Evolutionary conservation across 495 filamentous ascomycete genomes (phyloP).

Genomic region (Astrocystis sublimbata): DNA sequence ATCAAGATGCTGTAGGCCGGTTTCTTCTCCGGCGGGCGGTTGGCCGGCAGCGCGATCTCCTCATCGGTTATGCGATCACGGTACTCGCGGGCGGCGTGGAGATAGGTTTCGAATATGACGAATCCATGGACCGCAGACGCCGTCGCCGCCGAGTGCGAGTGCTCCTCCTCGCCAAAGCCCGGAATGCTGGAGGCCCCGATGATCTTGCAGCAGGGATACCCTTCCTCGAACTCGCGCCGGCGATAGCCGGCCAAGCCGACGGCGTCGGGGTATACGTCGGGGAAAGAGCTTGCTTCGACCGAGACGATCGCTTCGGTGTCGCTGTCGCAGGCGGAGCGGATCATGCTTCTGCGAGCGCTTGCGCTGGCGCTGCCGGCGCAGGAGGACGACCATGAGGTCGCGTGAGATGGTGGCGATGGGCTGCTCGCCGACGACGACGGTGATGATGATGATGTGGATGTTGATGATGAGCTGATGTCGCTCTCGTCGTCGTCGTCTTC

Average conservation of each 20-base stretch:
- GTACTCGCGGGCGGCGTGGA: conserved; percentile 7
- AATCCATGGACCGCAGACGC: conserved; percentile 5
- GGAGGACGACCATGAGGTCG: neutral
- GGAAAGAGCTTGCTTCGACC: conserved; percentile 16
- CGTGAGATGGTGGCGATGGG: neutral
- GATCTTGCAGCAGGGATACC: conserved; percentile 9
- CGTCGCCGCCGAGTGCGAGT: too few species aligned
- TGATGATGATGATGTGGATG: too few species aligned
- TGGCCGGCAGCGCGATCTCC: conserved; percentile 10
- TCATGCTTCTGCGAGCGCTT: too few species aligned
- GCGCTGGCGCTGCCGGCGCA: neutral
- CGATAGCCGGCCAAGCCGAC: neutral
- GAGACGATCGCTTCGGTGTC: conserved; percentile 16
- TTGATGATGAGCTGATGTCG: too few species aligned
- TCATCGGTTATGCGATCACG: conserved; percentile 11
- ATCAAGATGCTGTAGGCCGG: conserved; percentile 13
- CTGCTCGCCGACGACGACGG: neutral
- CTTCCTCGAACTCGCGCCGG: conserved; percentile 12
- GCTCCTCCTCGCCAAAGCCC: neutral
- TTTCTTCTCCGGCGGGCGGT: conserved; percentile 16
- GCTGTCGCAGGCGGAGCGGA: conserved; percentile 7
- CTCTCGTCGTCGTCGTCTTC: neutral
- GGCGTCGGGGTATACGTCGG: conserved; percentile 5
- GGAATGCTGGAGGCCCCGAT: neutral
- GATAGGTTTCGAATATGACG: conserved; percentile 16